Percentiles rank a stretch among this genome's conserved stretches.
These are phyloP conservation scores for Cicer arietinum DNA, from an alignment of 306 rosid genomes.

Conservation along the genomic window DNA sequence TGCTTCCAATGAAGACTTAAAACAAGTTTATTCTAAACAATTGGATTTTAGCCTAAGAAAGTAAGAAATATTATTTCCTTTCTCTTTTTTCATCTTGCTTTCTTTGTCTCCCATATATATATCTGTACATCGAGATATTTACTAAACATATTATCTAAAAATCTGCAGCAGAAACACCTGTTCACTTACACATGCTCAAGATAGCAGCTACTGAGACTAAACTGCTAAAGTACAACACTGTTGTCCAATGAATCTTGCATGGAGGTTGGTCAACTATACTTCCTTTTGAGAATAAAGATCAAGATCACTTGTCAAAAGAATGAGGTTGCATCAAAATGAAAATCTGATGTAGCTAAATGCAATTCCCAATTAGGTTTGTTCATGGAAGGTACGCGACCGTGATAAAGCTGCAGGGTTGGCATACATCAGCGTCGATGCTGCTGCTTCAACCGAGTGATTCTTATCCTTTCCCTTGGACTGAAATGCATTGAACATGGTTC, in stretches of 20 bases:
- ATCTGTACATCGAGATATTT: slow-evolving; percentile 54
- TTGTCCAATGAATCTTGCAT: slow-evolving; percentile 47
- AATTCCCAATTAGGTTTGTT: slow-evolving; percentile 50
- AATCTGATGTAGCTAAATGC: slow-evolving; percentile 32
- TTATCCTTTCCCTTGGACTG: slow-evolving; percentile 59
- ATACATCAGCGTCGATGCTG: slow-evolving; percentile 65
- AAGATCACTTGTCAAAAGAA: slow-evolving; percentile 40
- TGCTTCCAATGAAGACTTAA: slow-evolving; percentile 41
- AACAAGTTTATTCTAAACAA: slow-evolving; percentile 44
- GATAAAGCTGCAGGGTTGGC: slow-evolving; percentile 93
- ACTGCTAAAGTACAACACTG: slow-evolving; percentile 45
- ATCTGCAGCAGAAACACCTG: slow-evolving; percentile 54
- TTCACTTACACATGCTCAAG: slow-evolving; percentile 40
- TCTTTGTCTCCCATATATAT: slow-evolving; percentile 43
- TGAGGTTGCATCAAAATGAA: slow-evolving; percentile 33
- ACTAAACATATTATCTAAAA: slow-evolving; percentile 49
- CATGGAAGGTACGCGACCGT: slow-evolving; percentile 75
- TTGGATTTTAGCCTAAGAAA: slow-evolving; percentile 49
- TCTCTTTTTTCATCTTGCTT: slow-evolving; percentile 44
- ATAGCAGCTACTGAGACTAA: slow-evolving; percentile 38
- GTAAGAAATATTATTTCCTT: slow-evolving; percentile 41
- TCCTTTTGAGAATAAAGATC: slow-evolving; percentile 22
- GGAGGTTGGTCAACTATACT: slow-evolving; percentile 42
- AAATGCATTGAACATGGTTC: slow-evolving; percentile 66
- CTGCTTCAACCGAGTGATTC: slow-evolving; percentile 52